Percentiles rank a stretch among this genome's conserved stretches.
Conservation (phyloP, 805 yeast species). For the Pichia cephalocereana region DNA sequence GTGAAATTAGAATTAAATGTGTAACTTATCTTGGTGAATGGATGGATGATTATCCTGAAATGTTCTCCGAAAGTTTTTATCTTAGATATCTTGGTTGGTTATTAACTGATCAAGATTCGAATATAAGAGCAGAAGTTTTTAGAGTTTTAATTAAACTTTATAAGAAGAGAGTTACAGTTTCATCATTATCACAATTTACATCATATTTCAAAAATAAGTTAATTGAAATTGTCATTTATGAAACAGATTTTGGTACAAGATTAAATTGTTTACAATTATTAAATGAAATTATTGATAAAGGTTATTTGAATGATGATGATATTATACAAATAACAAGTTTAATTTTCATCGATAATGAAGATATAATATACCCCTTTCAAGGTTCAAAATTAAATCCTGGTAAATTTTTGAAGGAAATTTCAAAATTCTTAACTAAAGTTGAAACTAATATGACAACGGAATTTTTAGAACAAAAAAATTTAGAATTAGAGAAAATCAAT, state of each 20-base stretch:
- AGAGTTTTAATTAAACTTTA: constrained; percentile 44
- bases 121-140: constrained; percentile 58
- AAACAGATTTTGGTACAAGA: constrained; percentile 48
- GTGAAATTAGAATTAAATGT: constrained; percentile 62
- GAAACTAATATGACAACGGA: constrained; percentile 33
- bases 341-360: constrained; percentile 24
- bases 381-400: constrained; percentile 16
- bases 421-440: constrained; percentile 42
- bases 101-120: constrained; percentile 56
- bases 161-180: constrained; percentile 33
- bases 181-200: constrained; percentile 70
- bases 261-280: constrained; percentile 42
- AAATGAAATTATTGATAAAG: constrained; percentile 45
- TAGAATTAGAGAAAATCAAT: constrained; percentile 23
- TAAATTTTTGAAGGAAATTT: constrained; percentile 37
- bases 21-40: constrained; percentile 54
- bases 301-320: constrained; percentile 57
- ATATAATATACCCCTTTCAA: constrained; percentile 14
- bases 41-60: constrained; percentile 64
- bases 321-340: constrained; percentile 34
- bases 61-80: constrained; percentile 59
- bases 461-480: constrained; percentile 27
- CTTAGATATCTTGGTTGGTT: constrained; percentile 80
- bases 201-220: constrained; percentile 61
- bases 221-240: constrained; percentile 51